These are phyloP conservation scores for Pseudodiploospora longispora DNA, from an alignment of 2,329 filamentous ascomycete species.

Conservation along the genomic window DNA sequence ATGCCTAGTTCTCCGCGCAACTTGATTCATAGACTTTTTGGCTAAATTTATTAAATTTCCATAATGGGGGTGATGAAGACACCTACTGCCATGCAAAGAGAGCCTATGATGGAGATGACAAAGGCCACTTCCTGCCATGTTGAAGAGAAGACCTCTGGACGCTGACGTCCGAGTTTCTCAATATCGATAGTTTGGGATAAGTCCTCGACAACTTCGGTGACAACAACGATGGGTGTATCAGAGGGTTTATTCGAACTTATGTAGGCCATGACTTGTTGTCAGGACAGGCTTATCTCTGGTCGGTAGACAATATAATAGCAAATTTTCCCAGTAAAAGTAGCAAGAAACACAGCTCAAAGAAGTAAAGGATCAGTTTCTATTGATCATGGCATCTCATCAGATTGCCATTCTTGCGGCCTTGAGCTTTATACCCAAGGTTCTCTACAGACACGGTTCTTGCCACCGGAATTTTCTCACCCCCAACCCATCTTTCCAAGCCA, in stretches of 20 bases:
- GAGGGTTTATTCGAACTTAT: not conserved
- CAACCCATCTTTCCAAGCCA: constrained; percentile 1
- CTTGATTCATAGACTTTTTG: no score
- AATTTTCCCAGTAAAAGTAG: no score
- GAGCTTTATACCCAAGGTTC: not conserved
- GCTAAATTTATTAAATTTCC: no score
- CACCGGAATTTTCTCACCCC: constrained; percentile 3
- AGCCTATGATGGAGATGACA: constrained; percentile 49
- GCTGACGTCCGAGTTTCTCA: constrained; percentile 50
- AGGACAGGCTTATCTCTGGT: no score
- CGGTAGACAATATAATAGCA: no score
- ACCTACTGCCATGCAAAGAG: constrained; percentile 49
- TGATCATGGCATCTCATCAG: no score
- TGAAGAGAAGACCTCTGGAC: constrained; percentile 46
- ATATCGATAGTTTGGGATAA: constrained; percentile 24
- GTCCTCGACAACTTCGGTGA: constrained; percentile 12
- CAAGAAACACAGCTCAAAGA: no score
- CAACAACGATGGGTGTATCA: constrained; percentile 4
- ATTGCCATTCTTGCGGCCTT: no score
- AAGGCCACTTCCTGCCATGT: constrained; percentile 49
- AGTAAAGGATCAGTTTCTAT: no score
- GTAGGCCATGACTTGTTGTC: no score
- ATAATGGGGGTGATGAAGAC: not conserved
- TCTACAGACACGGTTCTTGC: constrained; percentile 2
- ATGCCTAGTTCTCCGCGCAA: not conserved